Evolutionary conservation across 2,329 filamentous ascomycete genomes (phyloP), one percentile per base, ranked within the genome.

Genomic region (Penicillium sclerotiorum): DNA sequence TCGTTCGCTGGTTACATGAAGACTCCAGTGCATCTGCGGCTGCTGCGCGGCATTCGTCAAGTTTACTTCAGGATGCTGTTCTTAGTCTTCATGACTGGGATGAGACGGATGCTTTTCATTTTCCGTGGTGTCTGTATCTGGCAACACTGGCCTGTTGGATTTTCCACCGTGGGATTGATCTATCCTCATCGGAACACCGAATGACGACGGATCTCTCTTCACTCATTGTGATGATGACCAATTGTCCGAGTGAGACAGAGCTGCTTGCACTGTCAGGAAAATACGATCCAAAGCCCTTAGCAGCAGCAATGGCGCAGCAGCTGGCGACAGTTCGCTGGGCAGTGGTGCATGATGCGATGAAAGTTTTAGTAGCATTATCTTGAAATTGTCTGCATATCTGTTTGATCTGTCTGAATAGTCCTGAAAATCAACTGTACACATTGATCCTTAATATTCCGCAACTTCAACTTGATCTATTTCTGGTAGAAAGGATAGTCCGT

Each of bases 91-190:
- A 78, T 11, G 75, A 80, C 28, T 78, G 76, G 49, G 78, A 81
- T 17, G 73, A 77, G 2, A 77, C 76, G 35, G 77, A 80, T 36
- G 67, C 80, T 0, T 85, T 85, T 60, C 82, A 85, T 58, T 81
- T 84, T 15, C 80, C 82, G 0, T 86, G 83, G 83, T 82, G 80
- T 53, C 61, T 85, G 11, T 85, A 85, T 56, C 68, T 86, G 1
- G 80, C 80, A 0, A 83, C 82, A 0, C 58, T 85, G 33, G 79
- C 80, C 0, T 77, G 78, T 25, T 86, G 82, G 82, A 77, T 78
- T 0, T 82, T 81, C 45, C 80, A 83, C 58, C 78, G 77, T 77
- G 79, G 72, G 69, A 39, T 64, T 56, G 3, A 60, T 78, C 30
- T 60, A 77, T 5, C 65, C 1, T 38, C 53, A 0, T 65, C 38